These are phyloP conservation scores for Arthrocladium fulminans DNA, from an alignment of 2,329 filamentous ascomycete genomes.

Conservation along the genomic window DNA sequence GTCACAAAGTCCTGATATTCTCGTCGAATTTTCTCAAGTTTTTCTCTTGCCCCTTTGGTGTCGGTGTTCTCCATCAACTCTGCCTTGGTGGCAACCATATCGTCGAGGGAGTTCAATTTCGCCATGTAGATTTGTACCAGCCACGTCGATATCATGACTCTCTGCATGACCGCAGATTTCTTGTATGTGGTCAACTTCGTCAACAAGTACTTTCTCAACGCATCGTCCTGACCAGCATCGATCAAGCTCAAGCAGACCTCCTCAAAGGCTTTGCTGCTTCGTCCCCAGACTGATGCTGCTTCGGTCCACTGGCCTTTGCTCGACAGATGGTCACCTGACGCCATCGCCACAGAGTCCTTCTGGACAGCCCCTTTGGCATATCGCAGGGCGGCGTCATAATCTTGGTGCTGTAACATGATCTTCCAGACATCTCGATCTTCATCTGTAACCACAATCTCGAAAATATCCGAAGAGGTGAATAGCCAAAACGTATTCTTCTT, in stretches of 20 bases:
- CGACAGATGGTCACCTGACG: slow-evolving; percentile 81
- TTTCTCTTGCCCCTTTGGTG: slow-evolving; percentile 60
- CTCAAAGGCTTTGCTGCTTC: slow-evolving; percentile 94
- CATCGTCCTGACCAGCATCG: slow-evolving; percentile 81
- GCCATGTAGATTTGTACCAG: slow-evolving; percentile 95
- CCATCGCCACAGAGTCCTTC: slow-evolving; percentile 83
- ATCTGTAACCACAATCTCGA: slow-evolving; percentile 81
- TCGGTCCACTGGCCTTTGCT: slow-evolving; percentile 73
- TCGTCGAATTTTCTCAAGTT: slow-evolving; percentile 59
- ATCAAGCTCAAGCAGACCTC: slow-evolving; percentile 88
- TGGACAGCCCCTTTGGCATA: slow-evolving; percentile 74
- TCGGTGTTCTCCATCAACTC: slow-evolving; percentile 67
- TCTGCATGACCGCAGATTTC: slow-evolving; percentile 79
- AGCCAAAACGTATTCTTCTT: slow-evolving; percentile 98
- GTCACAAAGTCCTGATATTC: slow-evolving; percentile 85
- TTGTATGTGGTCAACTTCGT: slow-evolving; percentile 76
- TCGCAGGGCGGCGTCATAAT: slow-evolving; percentile 79
- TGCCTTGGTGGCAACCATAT: slow-evolving; percentile 82
- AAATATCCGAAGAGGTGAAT: slow-evolving; percentile 83
- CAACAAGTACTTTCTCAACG: slow-evolving; percentile 77
- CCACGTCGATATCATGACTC: slow-evolving; percentile 93
- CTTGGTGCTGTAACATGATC: slow-evolving; percentile 75
- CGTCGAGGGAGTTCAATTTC: slow-evolving; percentile 87
- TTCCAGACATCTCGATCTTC: slow-evolving; percentile 93
- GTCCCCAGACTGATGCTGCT: slow-evolving; percentile 82